Conservation (phyloP, 495 filamentous ascomycete genomes). For the Trichoderma asperelloides region DNA sequence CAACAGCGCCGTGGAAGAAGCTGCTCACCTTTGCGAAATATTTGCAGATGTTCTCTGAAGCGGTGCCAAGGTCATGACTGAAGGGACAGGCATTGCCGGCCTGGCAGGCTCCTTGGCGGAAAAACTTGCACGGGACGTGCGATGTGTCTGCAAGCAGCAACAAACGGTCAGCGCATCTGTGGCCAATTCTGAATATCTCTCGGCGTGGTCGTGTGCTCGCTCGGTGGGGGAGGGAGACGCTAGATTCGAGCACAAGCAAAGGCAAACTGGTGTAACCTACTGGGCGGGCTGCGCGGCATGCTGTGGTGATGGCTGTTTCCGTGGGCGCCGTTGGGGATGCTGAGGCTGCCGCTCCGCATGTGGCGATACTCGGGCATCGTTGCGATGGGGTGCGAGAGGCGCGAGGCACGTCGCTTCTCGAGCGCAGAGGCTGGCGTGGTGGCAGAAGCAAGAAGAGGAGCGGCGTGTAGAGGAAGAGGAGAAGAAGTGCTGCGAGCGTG, state of each 20-base stretch:
- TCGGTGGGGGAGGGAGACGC: conserved; percentile 7
- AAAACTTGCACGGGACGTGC: conserved; percentile 99
- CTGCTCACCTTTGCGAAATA: conserved; percentile 88
- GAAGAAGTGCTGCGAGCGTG: conserved; percentile 3
- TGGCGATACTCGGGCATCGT: conserved; percentile 12
- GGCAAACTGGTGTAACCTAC: conserved; percentile 36
- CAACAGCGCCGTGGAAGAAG: neutral
- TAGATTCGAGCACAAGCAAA: neutral
- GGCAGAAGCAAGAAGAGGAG: neutral
- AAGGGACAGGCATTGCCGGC: conserved; percentile 94
- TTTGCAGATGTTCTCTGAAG: conserved; percentile 84
- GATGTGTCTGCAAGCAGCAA: conserved; percentile 62
- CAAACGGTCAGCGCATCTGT: neutral
- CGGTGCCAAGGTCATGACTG: conserved; percentile 75
- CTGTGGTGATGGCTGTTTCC: conserved; percentile 25
- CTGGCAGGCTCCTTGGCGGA: conserved; percentile 89
- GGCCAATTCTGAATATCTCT: neutral
- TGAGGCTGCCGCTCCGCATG: conserved; percentile 14
- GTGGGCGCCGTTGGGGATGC: conserved; percentile 11
- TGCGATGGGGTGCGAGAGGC: conserved; percentile 2
- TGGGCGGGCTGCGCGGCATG: conserved; percentile 69
- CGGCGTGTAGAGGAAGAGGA: neutral
- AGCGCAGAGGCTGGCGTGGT: neutral
- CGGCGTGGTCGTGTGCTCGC: neutral
- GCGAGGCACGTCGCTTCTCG: neutral